Evolutionary conservation across 2,329 filamentous ascomycete species (phyloP), one percentile per base, ranked within the genome.

Genomic region (Microcyclospora tardicrescens): DNA sequence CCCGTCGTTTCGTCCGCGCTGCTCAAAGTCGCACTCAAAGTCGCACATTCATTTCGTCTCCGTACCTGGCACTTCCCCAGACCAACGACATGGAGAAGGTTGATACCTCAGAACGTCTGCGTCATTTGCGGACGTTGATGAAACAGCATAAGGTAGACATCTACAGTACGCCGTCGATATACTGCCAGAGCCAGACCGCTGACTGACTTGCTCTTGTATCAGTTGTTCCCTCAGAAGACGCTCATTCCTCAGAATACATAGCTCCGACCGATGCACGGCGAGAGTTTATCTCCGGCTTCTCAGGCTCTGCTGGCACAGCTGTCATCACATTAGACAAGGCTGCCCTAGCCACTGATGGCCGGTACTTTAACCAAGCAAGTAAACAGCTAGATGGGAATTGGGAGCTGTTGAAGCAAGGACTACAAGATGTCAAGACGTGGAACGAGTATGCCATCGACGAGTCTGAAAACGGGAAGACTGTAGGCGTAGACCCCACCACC

Each of bases 181-280:
- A 34, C 35, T 40, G 43, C n/a, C 38, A 34, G 36, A 34, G 10
- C 43, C 52, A 43, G 45, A 46, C 48, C 47, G 53, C 64, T 71
- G 51, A 68, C 54, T 51, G 45, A 50, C 50, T 6, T 35, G 30
- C 30, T 32, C 10, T 37, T 33, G 27, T 31, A 30, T 3, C 58
- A 96, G 89, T 98, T 57, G 75, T 96, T 6, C 91, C 91, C 1
- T 95, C 89, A 28, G 91, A 96, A 73, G 91, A 98, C 61, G 89
- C 84, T 58, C 91, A 98, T 61, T 84, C 89, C 51, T 96, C 89
- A 50, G 91, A 98, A 66, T 98, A 98, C 63, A 95, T 95, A 61
- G 91, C 91, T 36, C 79, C 81, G n/a, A 94, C 85, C 59, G 91
- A 98, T 67, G 87, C 75, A 44, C 79, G 91, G 50, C 79, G 91